phyloP scores from a whole-genome alignment of 2,329 filamentous ascomycete species.

The Camillea tinctor region DNA sequence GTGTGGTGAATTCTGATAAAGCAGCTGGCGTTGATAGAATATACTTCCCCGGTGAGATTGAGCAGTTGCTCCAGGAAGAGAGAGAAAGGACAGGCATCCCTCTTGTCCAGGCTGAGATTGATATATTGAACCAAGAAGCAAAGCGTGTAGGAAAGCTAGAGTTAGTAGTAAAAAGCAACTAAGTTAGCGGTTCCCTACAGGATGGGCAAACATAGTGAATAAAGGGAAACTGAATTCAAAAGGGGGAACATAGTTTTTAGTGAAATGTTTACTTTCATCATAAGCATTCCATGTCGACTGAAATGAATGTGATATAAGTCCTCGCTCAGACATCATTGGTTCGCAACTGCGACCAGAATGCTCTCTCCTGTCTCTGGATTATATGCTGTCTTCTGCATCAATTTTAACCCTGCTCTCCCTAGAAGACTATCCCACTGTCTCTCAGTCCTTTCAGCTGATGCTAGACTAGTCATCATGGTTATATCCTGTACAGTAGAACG shows the following conservation, averaged over 20 bases:
- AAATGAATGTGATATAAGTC: neutral
- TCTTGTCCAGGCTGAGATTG: slow-evolving; percentile 55
- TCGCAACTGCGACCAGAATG: neutral
- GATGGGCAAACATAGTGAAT: neutral
- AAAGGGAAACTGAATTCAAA: no score
- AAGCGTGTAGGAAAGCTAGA: slow-evolving; percentile 39
- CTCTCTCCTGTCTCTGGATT: slow-evolving; percentile 4
- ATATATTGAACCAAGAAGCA: slow-evolving; percentile 55
- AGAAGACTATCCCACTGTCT: slow-evolving; percentile 33
- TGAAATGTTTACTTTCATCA: no score
- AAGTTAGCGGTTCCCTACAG: neutral
- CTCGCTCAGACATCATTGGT: neutral
- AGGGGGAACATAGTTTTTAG: no score
- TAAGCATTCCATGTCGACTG: neutral
- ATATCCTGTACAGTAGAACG: slow-evolving; percentile 34
- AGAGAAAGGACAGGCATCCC: slow-evolving; percentile 57
- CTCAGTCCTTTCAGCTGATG: slow-evolving; percentile 6
- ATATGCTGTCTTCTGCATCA: slow-evolving; percentile 10
- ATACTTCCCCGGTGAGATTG: slow-evolving; percentile 62
- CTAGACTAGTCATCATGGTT: slow-evolving; percentile 19
- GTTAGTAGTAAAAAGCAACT: slow-evolving; percentile 17
- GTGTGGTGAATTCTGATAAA: slow-evolving; percentile 53
- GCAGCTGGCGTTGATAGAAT: slow-evolving; percentile 56
- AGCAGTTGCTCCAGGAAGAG: slow-evolving; percentile 52
- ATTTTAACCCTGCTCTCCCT: slow-evolving; percentile 10